These are phyloP conservation scores for Uncinocarpus reesii DNA, from an alignment of 2,329 filamentous ascomycete species.

Conservation along the genomic window DNA sequence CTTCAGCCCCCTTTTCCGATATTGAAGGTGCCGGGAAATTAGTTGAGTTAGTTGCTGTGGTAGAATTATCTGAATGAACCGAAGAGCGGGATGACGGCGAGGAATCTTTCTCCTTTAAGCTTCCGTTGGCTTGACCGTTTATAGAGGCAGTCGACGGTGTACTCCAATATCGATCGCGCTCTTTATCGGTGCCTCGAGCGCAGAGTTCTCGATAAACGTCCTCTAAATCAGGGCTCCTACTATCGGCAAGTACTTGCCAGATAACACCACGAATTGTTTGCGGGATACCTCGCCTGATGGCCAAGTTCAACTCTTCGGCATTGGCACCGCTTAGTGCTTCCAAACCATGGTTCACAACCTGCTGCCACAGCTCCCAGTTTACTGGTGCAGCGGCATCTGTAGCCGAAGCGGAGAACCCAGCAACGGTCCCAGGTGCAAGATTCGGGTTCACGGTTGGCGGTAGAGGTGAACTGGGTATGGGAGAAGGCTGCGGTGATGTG, in stretches of 20 bases:
- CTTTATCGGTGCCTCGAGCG: conserved; percentile 69
- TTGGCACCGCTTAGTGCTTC: conserved; percentile 79
- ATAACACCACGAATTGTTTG: conserved; percentile 94
- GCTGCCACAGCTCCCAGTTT: conserved; percentile 98
- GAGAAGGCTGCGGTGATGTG: conserved; percentile 16
- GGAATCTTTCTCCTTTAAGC: conserved; percentile 52
- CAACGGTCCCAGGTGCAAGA: conserved; percentile 73
- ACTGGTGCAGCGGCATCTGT: conserved; percentile 58
- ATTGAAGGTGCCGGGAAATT: conserved; percentile 48
- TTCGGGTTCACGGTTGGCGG: conserved; percentile 57
- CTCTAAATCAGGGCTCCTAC: conserved; percentile 86
- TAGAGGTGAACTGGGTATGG: conserved; percentile 30
- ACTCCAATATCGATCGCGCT: conserved; percentile 51
- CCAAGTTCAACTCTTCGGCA: conserved; percentile 76
- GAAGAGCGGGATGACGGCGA: conserved; percentile 73
- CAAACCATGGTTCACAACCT: conserved; percentile 87
- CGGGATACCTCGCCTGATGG: conserved; percentile 88
- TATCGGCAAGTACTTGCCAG: conserved; percentile 94
- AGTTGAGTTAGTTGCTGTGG: conserved; percentile 46
- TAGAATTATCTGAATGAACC: conserved; percentile 65
- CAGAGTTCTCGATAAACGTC: conserved; percentile 73
- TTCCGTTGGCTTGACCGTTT: conserved; percentile 45
- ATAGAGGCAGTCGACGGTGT: conserved; percentile 18
- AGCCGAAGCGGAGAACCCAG: conserved; percentile 63
- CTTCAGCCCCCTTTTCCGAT: conserved; percentile 53